Evolutionary conservation across 2,329 filamentous ascomycete genomes (phyloP).

Genomic region (Penicillium sclerotiorum): DNA sequence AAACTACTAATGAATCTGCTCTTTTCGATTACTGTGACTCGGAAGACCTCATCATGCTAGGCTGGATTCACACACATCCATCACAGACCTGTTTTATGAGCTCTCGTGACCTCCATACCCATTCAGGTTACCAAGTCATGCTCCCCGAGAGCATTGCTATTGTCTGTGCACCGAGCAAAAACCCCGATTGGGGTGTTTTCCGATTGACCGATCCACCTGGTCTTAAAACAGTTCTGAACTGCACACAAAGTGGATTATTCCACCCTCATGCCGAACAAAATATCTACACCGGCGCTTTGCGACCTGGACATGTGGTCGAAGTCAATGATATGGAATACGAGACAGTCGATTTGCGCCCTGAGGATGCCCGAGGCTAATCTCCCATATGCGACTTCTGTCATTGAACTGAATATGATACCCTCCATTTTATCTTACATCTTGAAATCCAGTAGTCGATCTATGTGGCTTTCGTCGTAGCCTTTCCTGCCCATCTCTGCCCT

Average conservation of each 20-base stretch:
- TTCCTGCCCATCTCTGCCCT: no score
- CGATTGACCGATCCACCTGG: constrained; percentile 91
- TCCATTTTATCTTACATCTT: constrained; percentile 1
- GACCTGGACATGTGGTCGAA: constrained; percentile 73
- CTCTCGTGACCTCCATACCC: constrained; percentile 88
- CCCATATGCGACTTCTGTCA: constrained; percentile 7
- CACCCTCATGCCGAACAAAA: constrained; percentile 73
- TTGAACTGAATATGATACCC: constrained; percentile 15
- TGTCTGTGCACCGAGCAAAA: constrained; percentile 84
- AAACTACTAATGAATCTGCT: constrained; percentile 82
- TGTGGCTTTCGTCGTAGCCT: background rate
- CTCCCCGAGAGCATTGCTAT: constrained; percentile 95
- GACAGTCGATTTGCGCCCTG: constrained; percentile 62
- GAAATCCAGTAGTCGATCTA: background rate
- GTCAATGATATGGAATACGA: constrained; percentile 67
- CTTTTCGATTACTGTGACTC: constrained; percentile 88
- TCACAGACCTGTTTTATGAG: constrained; percentile 98
- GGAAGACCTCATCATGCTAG: constrained; percentile 81
- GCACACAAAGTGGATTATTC: constrained; percentile 77
- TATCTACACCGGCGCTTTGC: constrained; percentile 74
- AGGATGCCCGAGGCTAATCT: constrained; percentile 11
- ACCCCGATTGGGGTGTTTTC: constrained; percentile 81
- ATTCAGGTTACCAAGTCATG: constrained; percentile 94
- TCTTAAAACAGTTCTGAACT: constrained; percentile 79
- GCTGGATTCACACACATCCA: constrained; percentile 98